phyloP scores from a whole-genome alignment of 2,329 filamentous ascomycete genomes.

The Fusarium paranaense region DNA sequence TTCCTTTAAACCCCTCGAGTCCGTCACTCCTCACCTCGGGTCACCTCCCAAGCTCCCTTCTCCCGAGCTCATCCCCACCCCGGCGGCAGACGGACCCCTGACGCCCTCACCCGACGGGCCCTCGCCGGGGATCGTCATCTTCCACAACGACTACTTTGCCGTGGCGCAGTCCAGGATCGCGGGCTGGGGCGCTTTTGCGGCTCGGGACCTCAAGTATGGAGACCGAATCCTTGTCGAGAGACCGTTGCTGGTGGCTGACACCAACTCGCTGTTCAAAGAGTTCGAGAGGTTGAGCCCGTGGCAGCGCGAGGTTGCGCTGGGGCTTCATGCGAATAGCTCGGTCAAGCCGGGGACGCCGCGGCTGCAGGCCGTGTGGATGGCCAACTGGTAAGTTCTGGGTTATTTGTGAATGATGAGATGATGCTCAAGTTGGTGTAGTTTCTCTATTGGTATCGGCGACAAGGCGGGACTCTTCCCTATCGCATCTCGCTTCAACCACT shows the following conservation, averaged over 20 bases:
- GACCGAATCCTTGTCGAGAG: constrained; percentile 59
- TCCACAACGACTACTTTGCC: constrained; percentile 55
- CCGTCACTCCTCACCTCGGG: background rate
- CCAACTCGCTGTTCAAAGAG: constrained; percentile 45
- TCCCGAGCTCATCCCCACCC: background rate
- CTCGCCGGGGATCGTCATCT: constrained; percentile 31
- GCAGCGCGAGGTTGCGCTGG: constrained; percentile 49
- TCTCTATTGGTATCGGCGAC: constrained; percentile 43
- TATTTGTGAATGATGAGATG: too few species aligned
- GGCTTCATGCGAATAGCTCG: constrained; percentile 52
- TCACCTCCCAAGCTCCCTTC: background rate
- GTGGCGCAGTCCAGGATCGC: constrained; percentile 55
- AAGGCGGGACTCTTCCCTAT: constrained; percentile 60
- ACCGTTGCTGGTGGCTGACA: constrained; percentile 54
- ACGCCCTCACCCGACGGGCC: background rate
- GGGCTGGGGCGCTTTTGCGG: constrained; percentile 62
- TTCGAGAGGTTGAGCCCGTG: constrained; percentile 50
- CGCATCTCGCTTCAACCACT: constrained; percentile 69
- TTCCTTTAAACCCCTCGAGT: constrained; percentile 22
- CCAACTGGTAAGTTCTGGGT: constrained; percentile 57
- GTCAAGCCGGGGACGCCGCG: constrained; percentile 43
- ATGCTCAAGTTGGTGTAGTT: constrained; percentile 17
- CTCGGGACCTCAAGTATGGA: constrained; percentile 49
- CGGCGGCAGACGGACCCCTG: background rate
- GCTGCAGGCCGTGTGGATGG: constrained; percentile 55